Evolutionary conservation across 2,329 filamentous ascomycete species (phyloP).

Genomic region (Verticillium nubilum): DNA sequence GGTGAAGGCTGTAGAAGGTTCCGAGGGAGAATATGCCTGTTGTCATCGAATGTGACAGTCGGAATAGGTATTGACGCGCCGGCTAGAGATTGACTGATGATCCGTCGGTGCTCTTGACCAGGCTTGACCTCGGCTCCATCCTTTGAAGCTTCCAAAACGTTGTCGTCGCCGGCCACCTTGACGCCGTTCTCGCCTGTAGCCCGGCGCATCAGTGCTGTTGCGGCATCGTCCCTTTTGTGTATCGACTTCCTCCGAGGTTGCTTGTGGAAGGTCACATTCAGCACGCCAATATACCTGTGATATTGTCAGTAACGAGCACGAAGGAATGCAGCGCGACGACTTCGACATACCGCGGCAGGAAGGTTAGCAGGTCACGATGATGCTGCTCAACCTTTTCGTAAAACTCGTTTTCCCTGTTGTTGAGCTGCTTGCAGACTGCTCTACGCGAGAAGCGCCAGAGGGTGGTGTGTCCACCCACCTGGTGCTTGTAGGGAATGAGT

Average conservation of each 20-base stretch:
- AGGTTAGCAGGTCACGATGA: conserved; percentile 84
- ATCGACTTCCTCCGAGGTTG: conserved; percentile 60
- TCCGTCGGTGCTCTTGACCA: conserved; percentile 24
- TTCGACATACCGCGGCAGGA: conserved; percentile 70
- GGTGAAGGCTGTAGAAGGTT: conserved; percentile 66
- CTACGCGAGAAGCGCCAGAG: conserved; percentile 92
- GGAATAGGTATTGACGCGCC: conserved; percentile 62
- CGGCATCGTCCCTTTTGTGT: conserved; percentile 42
- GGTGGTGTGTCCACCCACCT: conserved; percentile 94
- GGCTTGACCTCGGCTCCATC: conserved; percentile 3
- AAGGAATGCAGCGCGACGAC: conserved; percentile 4
- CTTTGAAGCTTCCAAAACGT: conserved; percentile 1
- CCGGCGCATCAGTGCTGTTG: conserved; percentile 10
- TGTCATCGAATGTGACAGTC: conserved; percentile 90
- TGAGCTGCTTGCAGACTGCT: conserved; percentile 96
- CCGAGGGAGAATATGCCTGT: conserved; percentile 85
- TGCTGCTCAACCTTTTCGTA: conserved; percentile 93
- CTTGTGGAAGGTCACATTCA: conserved; percentile 94
- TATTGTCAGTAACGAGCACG: conserved; percentile 1
- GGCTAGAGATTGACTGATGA: conserved; percentile 72
- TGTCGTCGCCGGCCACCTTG: conserved; percentile 3
- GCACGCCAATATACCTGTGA: conserved; percentile 87
- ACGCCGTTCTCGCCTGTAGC: conserved; percentile 4
- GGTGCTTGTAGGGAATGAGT: conserved; percentile 93
- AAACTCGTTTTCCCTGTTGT: conserved; percentile 97